Evolutionary conservation across 1,139 yeast species (phyloP).

Genomic region (Candida labiduridarum): DNA sequence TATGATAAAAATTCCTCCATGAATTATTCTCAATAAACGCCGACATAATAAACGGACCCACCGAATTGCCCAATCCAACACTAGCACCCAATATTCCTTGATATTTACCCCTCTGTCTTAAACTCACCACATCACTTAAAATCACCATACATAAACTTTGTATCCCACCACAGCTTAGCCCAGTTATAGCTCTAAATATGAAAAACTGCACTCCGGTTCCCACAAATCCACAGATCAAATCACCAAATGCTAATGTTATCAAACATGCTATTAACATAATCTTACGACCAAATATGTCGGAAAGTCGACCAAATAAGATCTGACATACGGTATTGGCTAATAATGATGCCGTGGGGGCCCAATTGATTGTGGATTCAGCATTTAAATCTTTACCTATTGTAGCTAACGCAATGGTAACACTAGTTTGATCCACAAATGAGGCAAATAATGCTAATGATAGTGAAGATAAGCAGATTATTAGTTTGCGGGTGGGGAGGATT

Average conservation of each 20-base stretch:
- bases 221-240: slow-evolving; percentile 45
- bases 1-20: slow-evolving; percentile 55
- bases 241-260: slow-evolving; percentile 36
- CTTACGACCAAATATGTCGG: slow-evolving; percentile 50
- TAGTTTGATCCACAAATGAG: slow-evolving; percentile 42
- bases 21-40: slow-evolving; percentile 42
- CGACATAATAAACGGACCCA: slow-evolving; percentile 59
- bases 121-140: slow-evolving; percentile 43
- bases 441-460: slow-evolving; percentile 34
- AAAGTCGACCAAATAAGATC: slow-evolving; percentile 41
- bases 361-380: slow-evolving; percentile 41
- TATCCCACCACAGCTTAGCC: slow-evolving; percentile 49
- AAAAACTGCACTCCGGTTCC: slow-evolving; percentile 38
- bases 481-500: slow-evolving; percentile 26
- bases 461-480: slow-evolving; percentile 27
- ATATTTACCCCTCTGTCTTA: slow-evolving; percentile 45
- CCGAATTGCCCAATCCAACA: slow-evolving; percentile 56
- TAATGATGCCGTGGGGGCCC: slow-evolving; percentile 52
- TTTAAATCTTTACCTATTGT: slow-evolving; percentile 39
- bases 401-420: slow-evolving; percentile 47
- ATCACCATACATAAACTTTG: slow-evolving; percentile 47
- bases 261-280: slow-evolving; percentile 36
- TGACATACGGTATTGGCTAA: slow-evolving; percentile 50
- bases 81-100: slow-evolving; percentile 50
- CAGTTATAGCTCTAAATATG: slow-evolving; percentile 46